Conservation (phyloP, 371 early-diverging fungal species). For the Blyttiomyces sp. region DNA sequence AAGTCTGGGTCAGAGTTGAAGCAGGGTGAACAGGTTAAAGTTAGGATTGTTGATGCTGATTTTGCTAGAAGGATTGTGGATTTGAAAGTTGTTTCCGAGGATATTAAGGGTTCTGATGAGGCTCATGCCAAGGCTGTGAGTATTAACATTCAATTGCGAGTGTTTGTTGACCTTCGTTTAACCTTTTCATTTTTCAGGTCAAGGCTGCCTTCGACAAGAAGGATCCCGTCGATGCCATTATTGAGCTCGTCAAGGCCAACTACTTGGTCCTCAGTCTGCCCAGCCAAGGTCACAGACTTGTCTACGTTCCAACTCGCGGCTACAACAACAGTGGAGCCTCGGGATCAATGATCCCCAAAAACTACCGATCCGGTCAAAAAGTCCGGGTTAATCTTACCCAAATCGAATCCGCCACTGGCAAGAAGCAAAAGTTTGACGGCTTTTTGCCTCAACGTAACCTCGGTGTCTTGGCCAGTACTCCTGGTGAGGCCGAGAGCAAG, state of each 20-base stretch:
- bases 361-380: conserved; percentile 55
- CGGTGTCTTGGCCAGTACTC: neutral
- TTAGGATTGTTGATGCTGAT: conserved; percentile 66
- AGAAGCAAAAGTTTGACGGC: neutral
- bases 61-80: conserved; percentile 56
- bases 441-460: conserved; percentile 3
- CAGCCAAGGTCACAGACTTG: conserved; percentile 46
- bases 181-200: too few species aligned
- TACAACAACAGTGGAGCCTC: conserved; percentile 21
- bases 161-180: too few species aligned
- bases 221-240: conserved; percentile 48
- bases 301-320: conserved; percentile 40
- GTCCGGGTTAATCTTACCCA: conserved; percentile 37
- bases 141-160: too few species aligned
- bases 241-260: conserved; percentile 70
- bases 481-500: neutral
- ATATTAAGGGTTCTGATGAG: neutral
- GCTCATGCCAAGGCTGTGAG: neutral
- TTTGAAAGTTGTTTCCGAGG: conserved; percentile 28
- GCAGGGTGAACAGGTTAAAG: conserved; percentile 46
- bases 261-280: conserved; percentile 70
- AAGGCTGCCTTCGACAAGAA: conserved; percentile 31
- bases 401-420: neutral
- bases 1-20: conserved; percentile 4
- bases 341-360: conserved; percentile 53